A percentile compares a stretch with the other conserved stretches of the same genome.
phyloP scores from a whole-genome alignment of 176 grass and related monocot genomes.

The Musa schizocarpa region DNA sequence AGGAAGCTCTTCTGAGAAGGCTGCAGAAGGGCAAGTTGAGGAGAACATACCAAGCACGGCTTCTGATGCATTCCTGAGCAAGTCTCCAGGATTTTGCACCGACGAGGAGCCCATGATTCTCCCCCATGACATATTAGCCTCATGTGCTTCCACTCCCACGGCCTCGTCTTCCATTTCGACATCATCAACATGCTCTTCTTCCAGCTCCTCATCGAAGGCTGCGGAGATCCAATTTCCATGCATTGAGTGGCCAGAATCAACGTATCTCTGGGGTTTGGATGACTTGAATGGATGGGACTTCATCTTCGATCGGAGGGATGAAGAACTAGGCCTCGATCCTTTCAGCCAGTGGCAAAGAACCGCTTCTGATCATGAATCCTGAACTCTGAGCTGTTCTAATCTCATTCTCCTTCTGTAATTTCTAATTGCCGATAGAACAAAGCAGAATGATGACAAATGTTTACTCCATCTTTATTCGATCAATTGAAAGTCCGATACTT shows the following conservation, averaged over 20 bases:
- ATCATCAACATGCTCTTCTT: constrained; percentile 1
- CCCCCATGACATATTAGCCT: neutral
- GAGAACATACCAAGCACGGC: neutral
- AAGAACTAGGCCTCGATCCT: constrained; percentile 25
- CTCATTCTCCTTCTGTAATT: constrained; percentile 2
- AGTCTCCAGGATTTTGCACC: neutral
- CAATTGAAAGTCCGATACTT: no score
- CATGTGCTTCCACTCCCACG: no score
- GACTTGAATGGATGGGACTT: constrained; percentile 32
- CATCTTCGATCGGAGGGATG: constrained; percentile 8
- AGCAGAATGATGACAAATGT: neutral
- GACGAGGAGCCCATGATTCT: neutral
- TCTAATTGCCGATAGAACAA: neutral
- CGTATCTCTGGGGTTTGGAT: constrained; percentile 50
- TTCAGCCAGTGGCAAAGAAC: constrained; percentile 58
- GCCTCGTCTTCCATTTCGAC: no score
- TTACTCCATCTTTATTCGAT: no score
- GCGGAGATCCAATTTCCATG: constrained; percentile 39
- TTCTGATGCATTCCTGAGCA: neutral
- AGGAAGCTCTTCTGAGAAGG: no score
- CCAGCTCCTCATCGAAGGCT: constrained; percentile 21
- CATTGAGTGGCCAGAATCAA: constrained; percentile 74
- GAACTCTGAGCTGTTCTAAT: constrained; percentile 48
- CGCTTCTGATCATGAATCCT: constrained; percentile 47
- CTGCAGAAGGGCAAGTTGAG: neutral